Base-by-base conservation (phyloP, 371 early-diverging fungal genomes). In the Fennellomyces sp. region DNA sequence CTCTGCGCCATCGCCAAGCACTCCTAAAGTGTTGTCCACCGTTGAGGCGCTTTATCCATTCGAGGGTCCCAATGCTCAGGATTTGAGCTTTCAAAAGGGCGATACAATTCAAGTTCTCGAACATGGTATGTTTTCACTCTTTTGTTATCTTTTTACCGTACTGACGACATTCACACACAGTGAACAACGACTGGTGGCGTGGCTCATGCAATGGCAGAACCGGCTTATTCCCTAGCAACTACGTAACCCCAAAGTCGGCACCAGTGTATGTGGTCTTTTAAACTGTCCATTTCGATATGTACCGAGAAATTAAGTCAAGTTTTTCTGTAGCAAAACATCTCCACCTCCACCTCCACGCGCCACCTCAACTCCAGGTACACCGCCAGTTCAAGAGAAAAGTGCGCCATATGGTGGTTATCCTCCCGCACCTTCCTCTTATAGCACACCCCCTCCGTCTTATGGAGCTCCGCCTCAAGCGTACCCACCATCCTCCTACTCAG, bases 131-230 rank as follows among this genome's bases (percentile, higher is more conserved):
- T 60, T 33, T 30, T 17, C 52, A 36, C 45, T 30, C 30, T 27
- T 17, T 28, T 12, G 39, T 30, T 56, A 10, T 23, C 35, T 28
- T 29, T 17, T 49, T 47, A 12, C 15, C 36, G 10, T 13, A n/a
- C n/a, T 52, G 33, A 59, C 23, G 42, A 27, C 13, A 21, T 17
- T 25, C 11, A 21, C 13, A 23, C 36, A 61, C 31, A 74, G 75
- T 74, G 19, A 70, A 74, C 29, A 55, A 70, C 56, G 71, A 74
- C 41, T 74, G 75, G 75, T 74, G 68, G 70, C 60, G 71, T 26
- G 75, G 75, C 15, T 60, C 52, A 1, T 23, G 70, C 13, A 58
- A 66, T 27, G 70, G 68, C 15, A 59, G 36, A 11, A 65, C 60
- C 15, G 75, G 75, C 29, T 41, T 70, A n/a, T 75, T 75, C 58